These are phyloP conservation scores for Triticum dicoccoides DNA, from an alignment of 176 grass and related monocot genomes.

Conservation along the genomic window DNA sequence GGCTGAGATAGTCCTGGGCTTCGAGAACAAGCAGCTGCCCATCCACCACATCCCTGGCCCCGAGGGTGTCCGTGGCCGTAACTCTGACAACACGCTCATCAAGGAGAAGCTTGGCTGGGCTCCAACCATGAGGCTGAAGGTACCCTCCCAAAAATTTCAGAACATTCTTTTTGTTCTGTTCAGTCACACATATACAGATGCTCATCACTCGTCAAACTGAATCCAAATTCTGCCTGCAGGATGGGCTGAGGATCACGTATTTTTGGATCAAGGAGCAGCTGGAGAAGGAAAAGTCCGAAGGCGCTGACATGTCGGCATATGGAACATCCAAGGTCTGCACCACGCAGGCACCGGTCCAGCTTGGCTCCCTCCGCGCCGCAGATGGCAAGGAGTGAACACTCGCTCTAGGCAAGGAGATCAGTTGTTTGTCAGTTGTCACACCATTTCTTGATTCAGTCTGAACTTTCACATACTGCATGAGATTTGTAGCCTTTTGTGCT, in stretches of 20 bases:
- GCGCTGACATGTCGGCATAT: slow-evolving; percentile 49
- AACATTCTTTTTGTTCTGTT: background rate
- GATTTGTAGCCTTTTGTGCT: slow-evolving; percentile 1
- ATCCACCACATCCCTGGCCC: slow-evolving; percentile 63
- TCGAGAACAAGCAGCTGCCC: slow-evolving; percentile 52
- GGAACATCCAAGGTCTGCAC: slow-evolving; percentile 72
- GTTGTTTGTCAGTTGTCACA: background rate
- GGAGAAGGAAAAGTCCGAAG: slow-evolving; percentile 62
- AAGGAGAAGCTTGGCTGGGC: slow-evolving; percentile 76
- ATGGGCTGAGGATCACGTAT: slow-evolving; percentile 85
- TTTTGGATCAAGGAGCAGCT: slow-evolving; percentile 97
- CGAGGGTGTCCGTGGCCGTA: slow-evolving; percentile 57
- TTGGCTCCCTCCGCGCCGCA: slow-evolving; percentile 81
- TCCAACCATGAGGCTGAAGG: slow-evolving; percentile 64
- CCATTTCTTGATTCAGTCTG: slow-evolving; percentile 33
- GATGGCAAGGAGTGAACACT: slow-evolving; percentile 78
- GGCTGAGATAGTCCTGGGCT: slow-evolving; percentile 49
- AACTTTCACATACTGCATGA: background rate
- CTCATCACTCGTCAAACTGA: background rate
- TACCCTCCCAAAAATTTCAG: background rate
- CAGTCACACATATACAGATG: background rate
- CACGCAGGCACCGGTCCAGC: slow-evolving; percentile 79
- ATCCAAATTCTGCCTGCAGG: slow-evolving; percentile 38
- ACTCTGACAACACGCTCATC: slow-evolving; percentile 62
- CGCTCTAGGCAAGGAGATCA: background rate